Base-by-base conservation (phyloP, 2,329 filamentous ascomycete species). In the Sporothrix schenckii region DNA sequence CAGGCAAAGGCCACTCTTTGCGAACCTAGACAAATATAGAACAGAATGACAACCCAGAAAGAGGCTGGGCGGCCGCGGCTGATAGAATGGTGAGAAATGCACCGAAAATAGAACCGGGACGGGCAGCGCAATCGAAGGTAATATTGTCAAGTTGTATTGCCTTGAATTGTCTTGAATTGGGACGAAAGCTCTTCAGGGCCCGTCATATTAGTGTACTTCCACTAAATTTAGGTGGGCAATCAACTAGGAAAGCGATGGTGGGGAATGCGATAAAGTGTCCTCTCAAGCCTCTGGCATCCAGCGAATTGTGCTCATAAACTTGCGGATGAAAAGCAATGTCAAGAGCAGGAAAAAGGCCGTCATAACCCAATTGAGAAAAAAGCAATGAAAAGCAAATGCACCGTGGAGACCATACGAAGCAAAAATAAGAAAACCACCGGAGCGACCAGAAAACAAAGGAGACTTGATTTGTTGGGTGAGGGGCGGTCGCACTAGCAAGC, bases 401-500 rank as follows among this genome's bases (percentile, higher is more conserved):
- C 52, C 44, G 30, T 61, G 30, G 54, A 27, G 44, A 66, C 54
- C 34, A 11, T 10, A 68, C 60, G 66, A 24, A 39, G 24, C 27
- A 16, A 58, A 58, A 50, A 27, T 50, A 7, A 50, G 56, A 60
- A 60, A 41, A 60, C 4, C 19, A 24, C 56, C 34, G 6, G 34
- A 14, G 34, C 56, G 14, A 44, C 34, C 16, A 58, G 27, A 30
- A 69, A 53, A 65, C 49, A 68, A 58, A 68, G 49, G 39, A 54
- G 50, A 52, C 41, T 47, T 63, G 41, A 67, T 69, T 66, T 69
- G 60, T 69, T 69, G 70, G 61, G 66, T 47, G 27, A 39, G 50
- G 60, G 66, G 50, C 52, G 41, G 60, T 63, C 70, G 67, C 70
- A 69, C 70, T 69, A 71, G 70, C 47, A 50, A 41, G 49, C 69